Evolutionary conservation across 2,329 filamentous ascomycete species (phyloP).

Genomic region (Sporothrix phasma): DNA sequence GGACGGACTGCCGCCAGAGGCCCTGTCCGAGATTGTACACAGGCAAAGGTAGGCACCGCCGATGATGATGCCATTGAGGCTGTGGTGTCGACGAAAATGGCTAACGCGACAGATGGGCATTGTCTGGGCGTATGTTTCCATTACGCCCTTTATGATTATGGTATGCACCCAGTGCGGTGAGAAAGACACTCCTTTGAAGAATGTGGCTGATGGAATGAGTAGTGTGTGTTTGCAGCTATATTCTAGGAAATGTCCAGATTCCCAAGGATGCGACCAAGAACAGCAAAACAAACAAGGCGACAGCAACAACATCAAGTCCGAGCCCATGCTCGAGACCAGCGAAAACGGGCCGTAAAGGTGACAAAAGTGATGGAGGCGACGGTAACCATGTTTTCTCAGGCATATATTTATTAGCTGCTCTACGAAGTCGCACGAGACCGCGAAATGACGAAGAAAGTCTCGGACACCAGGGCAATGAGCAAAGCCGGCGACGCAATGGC

Average conservation of each 20-base stretch:
- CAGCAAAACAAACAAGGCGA: background rate
- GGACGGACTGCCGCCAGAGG: conserved; percentile 24
- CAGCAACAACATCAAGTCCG: background rate
- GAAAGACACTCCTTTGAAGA: background rate
- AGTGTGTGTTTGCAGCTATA: conserved; percentile 23
- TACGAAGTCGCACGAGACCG: background rate
- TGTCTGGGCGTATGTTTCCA: conserved; percentile 54
- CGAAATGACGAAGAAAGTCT: background rate
- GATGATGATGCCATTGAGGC: too few species aligned
- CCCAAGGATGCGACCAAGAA: conserved; percentile 14
- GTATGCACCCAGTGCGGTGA: conserved; percentile 22
- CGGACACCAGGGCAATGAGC: background rate
- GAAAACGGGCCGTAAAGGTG: background rate
- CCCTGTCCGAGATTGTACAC: conserved; percentile 31
- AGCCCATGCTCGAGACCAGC: background rate
- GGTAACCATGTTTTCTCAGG: background rate
- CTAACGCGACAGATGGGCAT: conserved; percentile 34
- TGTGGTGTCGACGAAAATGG: background rate
- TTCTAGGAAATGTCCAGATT: conserved; percentile 29
- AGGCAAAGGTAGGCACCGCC: conserved; percentile 29
- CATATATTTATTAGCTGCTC: background rate
- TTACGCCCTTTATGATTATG: conserved; percentile 47
- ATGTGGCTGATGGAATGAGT: background rate
- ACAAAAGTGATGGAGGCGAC: background rate
- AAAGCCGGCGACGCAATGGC: background rate